Evolutionary conservation across 768 basidiomycete genomes (phyloP).

Genomic region (Mycena haematopus): DNA sequence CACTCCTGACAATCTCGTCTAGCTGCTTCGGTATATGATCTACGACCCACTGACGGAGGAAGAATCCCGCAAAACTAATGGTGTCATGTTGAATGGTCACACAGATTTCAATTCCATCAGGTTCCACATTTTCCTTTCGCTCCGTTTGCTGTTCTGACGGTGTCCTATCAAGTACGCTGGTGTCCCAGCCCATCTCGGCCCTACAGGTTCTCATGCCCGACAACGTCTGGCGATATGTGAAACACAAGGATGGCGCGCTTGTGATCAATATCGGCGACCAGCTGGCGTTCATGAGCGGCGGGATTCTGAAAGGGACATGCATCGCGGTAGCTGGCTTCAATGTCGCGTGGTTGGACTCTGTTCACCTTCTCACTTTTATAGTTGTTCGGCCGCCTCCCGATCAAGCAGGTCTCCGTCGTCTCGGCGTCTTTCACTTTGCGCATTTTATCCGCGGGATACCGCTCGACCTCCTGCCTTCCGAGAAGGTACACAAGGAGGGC

Average conservation of each 20-base stretch:
- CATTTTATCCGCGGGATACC: constrained; percentile 38
- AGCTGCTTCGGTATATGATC: constrained; percentile 44
- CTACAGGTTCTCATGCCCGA: constrained; percentile 45
- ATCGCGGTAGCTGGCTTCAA: constrained; percentile 34
- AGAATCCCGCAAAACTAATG: constrained; percentile 40
- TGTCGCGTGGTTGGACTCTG: background rate
- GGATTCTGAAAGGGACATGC: constrained; percentile 44
- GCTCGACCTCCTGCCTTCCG: constrained; percentile 38
- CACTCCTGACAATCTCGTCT: background rate
- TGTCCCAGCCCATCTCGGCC: constrained; percentile 43
- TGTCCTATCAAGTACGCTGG: constrained; percentile 33
- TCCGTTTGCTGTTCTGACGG: background rate
- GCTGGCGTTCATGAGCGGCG: constrained; percentile 43
- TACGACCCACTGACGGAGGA: constrained; percentile 41
- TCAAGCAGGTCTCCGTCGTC: constrained; percentile 37
- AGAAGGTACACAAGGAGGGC: constrained; percentile 40
- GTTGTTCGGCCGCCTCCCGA: constrained; percentile 42
- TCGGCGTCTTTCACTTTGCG: constrained; percentile 44
- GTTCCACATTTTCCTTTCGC: background rate
- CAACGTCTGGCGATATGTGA: constrained; percentile 44
- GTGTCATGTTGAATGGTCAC: constrained; percentile 45
- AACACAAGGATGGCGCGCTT: constrained; percentile 39
- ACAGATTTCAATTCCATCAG: constrained; percentile 42
- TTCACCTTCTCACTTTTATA: constrained; percentile 8
- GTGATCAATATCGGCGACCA: constrained; percentile 46